Base-by-base conservation (phyloP, 768 basidiomycete genomes). In the Trametes villosa region DNA sequence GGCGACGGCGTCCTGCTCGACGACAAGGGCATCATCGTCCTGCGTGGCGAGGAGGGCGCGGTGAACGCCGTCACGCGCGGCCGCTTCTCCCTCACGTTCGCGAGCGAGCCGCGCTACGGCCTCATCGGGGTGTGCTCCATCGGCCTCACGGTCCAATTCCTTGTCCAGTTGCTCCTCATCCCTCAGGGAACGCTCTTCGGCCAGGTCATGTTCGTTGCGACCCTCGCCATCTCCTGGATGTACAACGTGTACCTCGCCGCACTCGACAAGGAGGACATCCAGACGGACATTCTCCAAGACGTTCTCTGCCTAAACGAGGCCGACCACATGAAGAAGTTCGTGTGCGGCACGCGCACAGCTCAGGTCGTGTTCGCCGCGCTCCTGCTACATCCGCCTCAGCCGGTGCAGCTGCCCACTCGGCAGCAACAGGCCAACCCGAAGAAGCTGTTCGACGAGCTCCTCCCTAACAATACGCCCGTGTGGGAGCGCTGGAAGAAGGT, bases 181-280 rank as follows among this genome's bases (percentile, higher is more conserved):
- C 63, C 63, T 30, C 63, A 65, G 31, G 63, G 63, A 12, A 53
- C 42, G 46, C 52, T 60, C 20, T 58, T 60, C 46, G 63, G 63
- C 2, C 55, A 61, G 63, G 18, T 65, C 30, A 47, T 65, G 49
- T 65, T 65, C 63, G 55, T 65, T 36, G 45, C 46, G 50, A 48
- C 59, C 38, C 58, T 65, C 31, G 63, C n/a, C 17, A 41, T 54
- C 26, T 57, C 63, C 36, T 65, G 63, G 63, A 29, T 30, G n/a
- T 65, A 60, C 55, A 65, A 65, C 56, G 45, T 59, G 15, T 65
- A 44, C 46, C 55, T 65, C n/a, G 60, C 63, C 15, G 50, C 59
- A 45, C 54, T 65, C 44, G 59, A 60, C 54, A 53, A 54, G 51
- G 59, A 65, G 40, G 54, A 58, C 36, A 50, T 60, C 40, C 63